Conservation (phyloP, 148 eudicot genomes). For the Vaccinium macrocarpon region DNA sequence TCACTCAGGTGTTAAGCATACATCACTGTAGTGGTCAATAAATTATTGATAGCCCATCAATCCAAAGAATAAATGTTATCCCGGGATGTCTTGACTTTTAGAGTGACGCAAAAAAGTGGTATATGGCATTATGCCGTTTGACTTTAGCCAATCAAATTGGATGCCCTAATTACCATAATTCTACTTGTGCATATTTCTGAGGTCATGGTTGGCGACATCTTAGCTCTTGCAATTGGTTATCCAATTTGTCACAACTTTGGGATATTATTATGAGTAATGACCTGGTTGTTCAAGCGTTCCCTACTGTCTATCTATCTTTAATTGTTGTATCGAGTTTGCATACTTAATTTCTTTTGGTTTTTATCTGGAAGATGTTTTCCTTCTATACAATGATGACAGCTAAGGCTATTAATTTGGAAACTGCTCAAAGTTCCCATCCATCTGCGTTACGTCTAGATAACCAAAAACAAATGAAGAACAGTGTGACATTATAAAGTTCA, state of each 20-base stretch:
- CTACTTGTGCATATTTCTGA: neutral
- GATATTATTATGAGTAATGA: neutral
- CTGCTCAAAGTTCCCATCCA: neutral
- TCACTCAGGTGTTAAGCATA: neutral
- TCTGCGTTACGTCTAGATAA: neutral
- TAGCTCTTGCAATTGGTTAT: slow-evolving; percentile 1
- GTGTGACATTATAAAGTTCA: neutral
- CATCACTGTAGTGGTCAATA: neutral
- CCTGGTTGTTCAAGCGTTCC: slow-evolving; percentile 7
- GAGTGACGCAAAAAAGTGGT: neutral
- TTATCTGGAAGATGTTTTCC: slow-evolving; percentile 6
- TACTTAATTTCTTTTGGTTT: neutral
- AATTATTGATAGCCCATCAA: neutral
- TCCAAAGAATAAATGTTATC: neutral
- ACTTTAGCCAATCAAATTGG: neutral
- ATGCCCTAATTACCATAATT: neutral
- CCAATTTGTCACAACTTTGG: neutral
- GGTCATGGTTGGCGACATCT: slow-evolving; percentile 5
- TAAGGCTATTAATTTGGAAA: neutral
- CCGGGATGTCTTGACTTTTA: neutral
- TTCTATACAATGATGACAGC: neutral
- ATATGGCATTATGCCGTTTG: neutral
- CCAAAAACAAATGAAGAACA: neutral
- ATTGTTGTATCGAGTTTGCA: neutral
- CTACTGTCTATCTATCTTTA: neutral